Conservation (phyloP, 2,329 filamentous ascomycete genomes). For the Fusarium staphyleae region DNA sequence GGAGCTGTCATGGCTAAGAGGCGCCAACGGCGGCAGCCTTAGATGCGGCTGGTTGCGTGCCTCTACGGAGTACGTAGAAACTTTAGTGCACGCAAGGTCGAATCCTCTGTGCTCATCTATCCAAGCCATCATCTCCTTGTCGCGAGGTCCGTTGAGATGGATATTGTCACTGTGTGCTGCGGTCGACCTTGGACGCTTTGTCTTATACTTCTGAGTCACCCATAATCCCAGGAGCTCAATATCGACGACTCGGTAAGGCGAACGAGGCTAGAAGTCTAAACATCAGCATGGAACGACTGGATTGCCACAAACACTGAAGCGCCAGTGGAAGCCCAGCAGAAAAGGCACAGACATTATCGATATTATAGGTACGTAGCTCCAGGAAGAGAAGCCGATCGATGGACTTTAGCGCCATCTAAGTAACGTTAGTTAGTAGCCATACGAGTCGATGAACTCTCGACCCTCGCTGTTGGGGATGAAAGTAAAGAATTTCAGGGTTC, state of each 20-base stretch:
- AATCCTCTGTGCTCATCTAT: constrained; percentile 15
- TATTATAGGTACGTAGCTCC: not conserved
- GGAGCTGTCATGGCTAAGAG: constrained; percentile 38
- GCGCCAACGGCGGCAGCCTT: constrained; percentile 41
- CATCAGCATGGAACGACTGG: constrained; percentile 10
- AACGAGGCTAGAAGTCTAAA: constrained; percentile 33
- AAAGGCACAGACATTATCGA: constrained; percentile 6
- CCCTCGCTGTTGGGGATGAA: too few relatives aligned
- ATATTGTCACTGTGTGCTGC: not conserved
- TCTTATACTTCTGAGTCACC: not conserved
- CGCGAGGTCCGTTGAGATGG: constrained; percentile 9
- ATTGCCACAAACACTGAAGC: constrained; percentile 19
- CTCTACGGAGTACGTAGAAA: too few relatives aligned
- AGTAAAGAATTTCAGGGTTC: not conserved
- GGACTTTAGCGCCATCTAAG: constrained; percentile 9
- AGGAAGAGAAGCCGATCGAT: constrained; percentile 6
- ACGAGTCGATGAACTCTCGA: not conserved
- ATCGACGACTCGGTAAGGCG: constrained; percentile 6
- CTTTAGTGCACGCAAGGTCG: constrained; percentile 28
- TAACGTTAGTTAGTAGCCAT: not conserved
- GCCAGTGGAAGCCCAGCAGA: constrained; percentile 13
- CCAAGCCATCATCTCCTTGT: too few relatives aligned
- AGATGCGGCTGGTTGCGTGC: constrained; percentile 30
- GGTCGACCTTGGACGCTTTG: not conserved
- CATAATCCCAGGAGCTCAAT: not conserved